phyloP scores from a whole-genome alignment of 306 rosid genomes.

The Dryas octopetala region DNA sequence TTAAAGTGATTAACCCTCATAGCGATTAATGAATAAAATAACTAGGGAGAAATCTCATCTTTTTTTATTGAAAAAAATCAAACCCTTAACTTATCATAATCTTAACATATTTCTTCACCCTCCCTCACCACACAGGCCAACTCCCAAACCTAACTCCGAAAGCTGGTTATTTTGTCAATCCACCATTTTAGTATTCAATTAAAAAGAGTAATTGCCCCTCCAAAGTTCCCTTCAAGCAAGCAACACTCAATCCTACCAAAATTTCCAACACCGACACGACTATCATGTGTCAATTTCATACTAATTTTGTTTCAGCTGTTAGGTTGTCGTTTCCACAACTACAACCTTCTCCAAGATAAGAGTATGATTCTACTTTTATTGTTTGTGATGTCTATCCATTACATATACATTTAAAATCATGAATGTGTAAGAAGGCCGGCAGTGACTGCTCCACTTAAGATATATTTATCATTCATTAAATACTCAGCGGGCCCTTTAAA shows the following conservation, averaged over 20 bases:
- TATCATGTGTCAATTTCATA: background rate
- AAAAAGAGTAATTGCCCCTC: too few species aligned
- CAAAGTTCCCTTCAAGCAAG: too few species aligned
- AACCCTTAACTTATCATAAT: too few species aligned
- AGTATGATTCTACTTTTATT: background rate
- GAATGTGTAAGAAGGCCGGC: background rate
- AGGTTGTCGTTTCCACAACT: background rate
- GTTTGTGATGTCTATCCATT: background rate
- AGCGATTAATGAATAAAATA: background rate
- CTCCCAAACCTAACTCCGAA: too few species aligned
- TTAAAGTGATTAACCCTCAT: background rate
- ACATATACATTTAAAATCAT: background rate
- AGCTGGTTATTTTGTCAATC: too few species aligned
- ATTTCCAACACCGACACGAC: background rate
- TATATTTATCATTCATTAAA: background rate
- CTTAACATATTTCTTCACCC: too few species aligned
- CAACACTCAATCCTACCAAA: too few species aligned
- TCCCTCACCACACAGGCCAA: too few species aligned
- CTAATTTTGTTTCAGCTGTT: background rate
- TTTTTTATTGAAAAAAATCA: too few species aligned
- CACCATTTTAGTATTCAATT: too few species aligned
- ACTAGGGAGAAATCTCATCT: too few species aligned
- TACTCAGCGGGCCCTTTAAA: background rate
- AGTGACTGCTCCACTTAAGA: constrained; percentile 6
- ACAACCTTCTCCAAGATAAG: background rate